Conservation (phyloP, 257 asterid species). For the Solanum boliviense region DNA sequence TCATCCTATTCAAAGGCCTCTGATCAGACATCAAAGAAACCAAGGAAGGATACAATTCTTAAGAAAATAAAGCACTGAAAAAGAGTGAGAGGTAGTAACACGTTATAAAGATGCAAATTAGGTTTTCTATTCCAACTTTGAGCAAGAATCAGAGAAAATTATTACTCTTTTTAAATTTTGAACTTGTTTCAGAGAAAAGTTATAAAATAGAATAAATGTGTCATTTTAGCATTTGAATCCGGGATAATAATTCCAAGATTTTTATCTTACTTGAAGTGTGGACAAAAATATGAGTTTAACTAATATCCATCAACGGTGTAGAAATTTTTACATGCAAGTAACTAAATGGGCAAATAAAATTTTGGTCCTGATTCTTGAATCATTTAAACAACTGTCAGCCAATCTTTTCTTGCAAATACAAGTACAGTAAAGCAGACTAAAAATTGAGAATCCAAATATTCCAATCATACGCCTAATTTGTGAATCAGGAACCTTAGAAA, state of each 20-base stretch:
- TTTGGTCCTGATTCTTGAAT: not conserved
- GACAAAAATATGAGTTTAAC: not conserved
- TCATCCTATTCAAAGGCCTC: not conserved
- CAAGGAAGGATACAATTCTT: not conserved
- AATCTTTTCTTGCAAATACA: not conserved
- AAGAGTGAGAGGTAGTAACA: not conserved
- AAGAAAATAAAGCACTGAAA: not conserved
- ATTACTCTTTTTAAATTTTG: too few relatives aligned
- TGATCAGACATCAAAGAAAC: not conserved
- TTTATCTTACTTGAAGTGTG: not conserved
- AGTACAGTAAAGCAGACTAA: not conserved
- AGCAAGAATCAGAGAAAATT: too few relatives aligned
- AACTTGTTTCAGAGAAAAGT: too few relatives aligned
- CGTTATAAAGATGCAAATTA: not conserved
- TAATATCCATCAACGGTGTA: too few relatives aligned
- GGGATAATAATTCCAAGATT: not conserved
- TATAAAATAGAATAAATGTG: too few relatives aligned
- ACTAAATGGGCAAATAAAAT: too few relatives aligned
- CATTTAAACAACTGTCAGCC: not conserved
- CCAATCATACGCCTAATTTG: too few relatives aligned
- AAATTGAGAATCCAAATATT: not conserved
- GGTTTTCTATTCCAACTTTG: not conserved
- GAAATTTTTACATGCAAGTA: too few relatives aligned
- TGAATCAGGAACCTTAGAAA: not conserved
- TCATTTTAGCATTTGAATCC: not conserved